Evolutionary conservation across 441 rosid genomes (phyloP), one percentile per base, ranked within the genome.

Genomic region (Populus hybrid): DNA sequence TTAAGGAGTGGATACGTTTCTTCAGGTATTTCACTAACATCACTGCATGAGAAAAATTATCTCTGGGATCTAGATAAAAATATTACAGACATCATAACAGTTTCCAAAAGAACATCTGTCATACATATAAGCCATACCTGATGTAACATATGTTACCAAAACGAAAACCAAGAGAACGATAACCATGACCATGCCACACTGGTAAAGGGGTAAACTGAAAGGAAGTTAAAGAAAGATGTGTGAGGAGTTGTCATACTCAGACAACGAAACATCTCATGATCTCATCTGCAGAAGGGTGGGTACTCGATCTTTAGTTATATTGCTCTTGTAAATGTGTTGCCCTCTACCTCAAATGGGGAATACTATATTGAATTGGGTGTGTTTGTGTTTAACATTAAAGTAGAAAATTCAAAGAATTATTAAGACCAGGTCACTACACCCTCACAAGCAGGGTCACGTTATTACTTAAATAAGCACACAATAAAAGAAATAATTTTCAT

Each of bases 131-230:
- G 70, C 34, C 69, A 80, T 85, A 95, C 98, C 97, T 95, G 76
- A 92, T 88, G 88, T 92, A 95, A 77, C 97, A 95, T 82, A 91
- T 53, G 71, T 90, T 85, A 67, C 95, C 96, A 76, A 95, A 95
- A 46, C 97, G 90, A 80, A 93, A 95, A 78, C 98, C 98, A 82
- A 95, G 94, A 36, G 94, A 93, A 38, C 94, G 90, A 80, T 91
- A 93, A 76, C 84, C 85, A 77, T 75, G 83, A 67, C 98, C 98
- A 84, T 95, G 98, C 97, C 99, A 95, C 80, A 95, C 94, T 8
- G 98, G 98, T 86, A 95, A 85, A 32, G 99, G 99, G 67, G 84
- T 90, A 83, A 92, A 66, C 98, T 93, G 88, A 80, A 85, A 75
- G 7, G 61, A 53, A 53, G 6, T 53, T 78, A 83, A 73, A 74